A percentile compares a stretch with the other conserved stretches of the same genome.
Evolutionary conservation across 805 yeast species (phyloP).

Genomic region (Pichia cabralensis): DNA sequence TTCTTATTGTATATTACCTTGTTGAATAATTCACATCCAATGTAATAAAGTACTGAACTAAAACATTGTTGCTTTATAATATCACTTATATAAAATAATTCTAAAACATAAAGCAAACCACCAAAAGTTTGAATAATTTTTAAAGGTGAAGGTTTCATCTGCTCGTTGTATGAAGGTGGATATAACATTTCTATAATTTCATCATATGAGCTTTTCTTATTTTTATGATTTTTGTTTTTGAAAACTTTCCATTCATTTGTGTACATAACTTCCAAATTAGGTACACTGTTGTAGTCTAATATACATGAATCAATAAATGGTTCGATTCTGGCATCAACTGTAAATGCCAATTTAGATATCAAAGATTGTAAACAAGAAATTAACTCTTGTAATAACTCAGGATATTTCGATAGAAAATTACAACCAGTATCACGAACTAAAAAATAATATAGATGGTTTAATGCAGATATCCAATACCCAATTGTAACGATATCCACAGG

Average conservation of each 20-base stretch:
- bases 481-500: constrained; percentile 53
- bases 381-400: constrained; percentile 50
- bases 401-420: constrained; percentile 42
- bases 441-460: constrained; percentile 71
- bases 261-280: constrained; percentile 70
- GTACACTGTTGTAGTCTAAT: constrained; percentile 70
- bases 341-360: constrained; percentile 54
- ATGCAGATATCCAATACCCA: constrained; percentile 83
- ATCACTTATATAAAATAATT: constrained; percentile 71
- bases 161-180: constrained; percentile 76
- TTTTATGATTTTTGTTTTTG: constrained; percentile 30
- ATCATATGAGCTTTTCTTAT: constrained; percentile 43
- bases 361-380: constrained; percentile 47
- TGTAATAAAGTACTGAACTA: constrained; percentile 69
- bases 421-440: constrained; percentile 51
- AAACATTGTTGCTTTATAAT: constrained; percentile 69
- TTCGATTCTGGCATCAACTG: constrained; percentile 52
- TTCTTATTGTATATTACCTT: constrained; percentile 56
- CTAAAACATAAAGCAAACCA: constrained; percentile 77
- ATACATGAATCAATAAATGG: constrained; percentile 54
- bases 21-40: constrained; percentile 66
- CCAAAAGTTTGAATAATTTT: constrained; percentile 79
- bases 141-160: constrained; percentile 84
- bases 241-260: constrained; percentile 56
- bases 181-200: constrained; percentile 67